phyloP scores from a whole-genome alignment of 2,329 filamentous ascomycete species.

The Alternaria burnsii region DNA sequence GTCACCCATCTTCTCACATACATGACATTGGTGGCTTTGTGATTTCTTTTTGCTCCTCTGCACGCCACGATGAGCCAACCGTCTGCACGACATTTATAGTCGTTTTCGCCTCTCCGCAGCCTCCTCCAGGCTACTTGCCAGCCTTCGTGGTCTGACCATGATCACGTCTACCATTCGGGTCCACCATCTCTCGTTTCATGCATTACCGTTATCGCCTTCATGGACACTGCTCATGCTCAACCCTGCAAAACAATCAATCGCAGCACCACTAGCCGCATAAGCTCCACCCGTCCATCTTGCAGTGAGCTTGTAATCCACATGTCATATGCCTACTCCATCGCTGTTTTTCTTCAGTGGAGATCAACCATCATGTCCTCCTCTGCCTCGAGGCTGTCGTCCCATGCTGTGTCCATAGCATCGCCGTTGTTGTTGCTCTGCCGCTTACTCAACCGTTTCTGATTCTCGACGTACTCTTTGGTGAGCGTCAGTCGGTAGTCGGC shows the following conservation, averaged over 20 bases:
- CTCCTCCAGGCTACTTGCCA: not conserved
- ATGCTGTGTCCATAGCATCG: constrained; percentile 50
- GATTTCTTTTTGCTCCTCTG: constrained; percentile 2
- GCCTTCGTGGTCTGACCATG: constrained; percentile 19
- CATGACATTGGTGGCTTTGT: not conserved
- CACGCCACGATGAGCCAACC: not conserved
- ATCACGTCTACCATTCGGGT: constrained; percentile 14
- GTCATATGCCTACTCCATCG: not conserved
- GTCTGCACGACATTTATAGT: not conserved
- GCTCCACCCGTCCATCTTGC: constrained; percentile 1
- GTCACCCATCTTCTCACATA: not conserved
- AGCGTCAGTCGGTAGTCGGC: constrained; percentile 65
- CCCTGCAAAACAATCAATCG: constrained; percentile 6
- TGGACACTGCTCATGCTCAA: constrained; percentile 19
- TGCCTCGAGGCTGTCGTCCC: constrained; percentile 43
- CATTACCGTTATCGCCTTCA: constrained; percentile 41
- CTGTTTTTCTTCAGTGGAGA: constrained; percentile 31
- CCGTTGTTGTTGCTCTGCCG: constrained; percentile 45
- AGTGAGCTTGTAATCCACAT: constrained; percentile 1
- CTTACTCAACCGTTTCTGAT: constrained; percentile 58
- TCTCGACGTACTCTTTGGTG: constrained; percentile 67
- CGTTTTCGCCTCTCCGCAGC: not conserved
- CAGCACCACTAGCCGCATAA: constrained; percentile 2
- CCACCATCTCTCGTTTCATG: constrained; percentile 36
- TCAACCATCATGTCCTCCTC: constrained; percentile 54